Base-by-base conservation (phyloP, 2,329 filamentous ascomycete species). In the Zymoseptoria tritici region DNA sequence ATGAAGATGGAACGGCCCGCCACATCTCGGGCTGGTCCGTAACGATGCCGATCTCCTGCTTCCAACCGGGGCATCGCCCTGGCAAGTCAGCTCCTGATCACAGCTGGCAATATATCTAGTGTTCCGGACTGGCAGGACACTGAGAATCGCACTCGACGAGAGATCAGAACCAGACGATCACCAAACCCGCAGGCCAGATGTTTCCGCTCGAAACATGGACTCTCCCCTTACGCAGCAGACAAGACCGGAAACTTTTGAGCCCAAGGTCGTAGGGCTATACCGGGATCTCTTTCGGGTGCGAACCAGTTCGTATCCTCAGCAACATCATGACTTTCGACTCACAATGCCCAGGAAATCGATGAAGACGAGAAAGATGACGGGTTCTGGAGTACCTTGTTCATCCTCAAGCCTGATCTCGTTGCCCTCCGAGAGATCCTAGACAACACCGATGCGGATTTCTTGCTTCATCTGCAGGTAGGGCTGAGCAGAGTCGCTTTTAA, bases 341-440 rank as follows among this genome's bases (percentile, higher is more conserved):
- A 22, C 1, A 8, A 53, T 19, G n/a, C 11, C 3, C 49, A 79
- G 77, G 84, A 87, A 64, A 83, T 85, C 57, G 82, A 88, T 62
- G 83, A 85, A 60, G 75, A 79, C 56, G 87, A 91, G 26, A 88
- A 88, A 63, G 84, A 90, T 0, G 91, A 96, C 62, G 93, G 91
- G 51, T 99, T 97, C 77, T 99, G 94, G 94, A 83, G 85, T 66
- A 94, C 97, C 76, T 91, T 99, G 77, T 99, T 99, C 74, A 82
- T 99, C 46, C 81, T 97, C 60, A 86, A 86, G 64, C 92, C 93
- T 21, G 91, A 97, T 72, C 82, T 84, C 57, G 74, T 80, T 4
- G 83, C 85, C 54, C 78, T 99, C 64, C 83, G 85, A 72, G 78
- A 77, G 55, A 82, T 91, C 54, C 78, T 99, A 62, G 83, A 86